phyloP scores from a whole-genome alignment of 257 asterid species.

The Phtheirospermum japonicum region DNA sequence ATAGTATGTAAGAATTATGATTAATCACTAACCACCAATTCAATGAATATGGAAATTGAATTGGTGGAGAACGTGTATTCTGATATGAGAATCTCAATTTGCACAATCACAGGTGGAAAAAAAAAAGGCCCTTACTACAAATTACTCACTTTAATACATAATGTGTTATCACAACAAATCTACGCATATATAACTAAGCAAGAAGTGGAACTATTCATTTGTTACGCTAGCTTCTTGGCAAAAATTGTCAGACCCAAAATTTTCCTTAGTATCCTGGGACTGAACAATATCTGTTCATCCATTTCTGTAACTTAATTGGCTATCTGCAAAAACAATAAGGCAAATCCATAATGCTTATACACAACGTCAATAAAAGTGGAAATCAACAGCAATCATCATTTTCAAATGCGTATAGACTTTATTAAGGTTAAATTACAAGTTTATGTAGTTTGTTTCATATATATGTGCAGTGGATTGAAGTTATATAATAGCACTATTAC shows the following conservation, averaged over 20 bases:
- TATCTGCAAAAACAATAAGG: conserved; percentile 35
- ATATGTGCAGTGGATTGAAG: not conserved
- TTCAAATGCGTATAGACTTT: not conserved
- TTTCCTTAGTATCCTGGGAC: conserved; percentile 8
- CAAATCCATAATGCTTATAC: conserved; percentile 11
- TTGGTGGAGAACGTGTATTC: not conserved
- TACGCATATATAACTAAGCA: conserved; percentile 21
- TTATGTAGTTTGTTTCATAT: not conserved
- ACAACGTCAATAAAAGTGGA: not conserved
- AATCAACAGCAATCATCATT: not conserved
- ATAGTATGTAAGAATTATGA: no score
- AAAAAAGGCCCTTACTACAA: not conserved
- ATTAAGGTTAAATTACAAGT: not conserved
- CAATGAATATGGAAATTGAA: not conserved
- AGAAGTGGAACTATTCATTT: conserved; percentile 17
- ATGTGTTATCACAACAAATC: not conserved
- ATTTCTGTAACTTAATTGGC: conserved; percentile 31
- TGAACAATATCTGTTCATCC: conserved; percentile 19
- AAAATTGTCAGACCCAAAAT: conserved; percentile 3
- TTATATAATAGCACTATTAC: conserved; percentile 32
- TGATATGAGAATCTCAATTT: not conserved
- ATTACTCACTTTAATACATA: conserved; percentile 18
- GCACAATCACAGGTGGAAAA: not conserved
- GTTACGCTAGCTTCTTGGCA: conserved; percentile 12
- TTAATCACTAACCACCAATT: not conserved